Conservation (phyloP, 495 filamentous ascomycete species). For the Neurospora sp. region DNA sequence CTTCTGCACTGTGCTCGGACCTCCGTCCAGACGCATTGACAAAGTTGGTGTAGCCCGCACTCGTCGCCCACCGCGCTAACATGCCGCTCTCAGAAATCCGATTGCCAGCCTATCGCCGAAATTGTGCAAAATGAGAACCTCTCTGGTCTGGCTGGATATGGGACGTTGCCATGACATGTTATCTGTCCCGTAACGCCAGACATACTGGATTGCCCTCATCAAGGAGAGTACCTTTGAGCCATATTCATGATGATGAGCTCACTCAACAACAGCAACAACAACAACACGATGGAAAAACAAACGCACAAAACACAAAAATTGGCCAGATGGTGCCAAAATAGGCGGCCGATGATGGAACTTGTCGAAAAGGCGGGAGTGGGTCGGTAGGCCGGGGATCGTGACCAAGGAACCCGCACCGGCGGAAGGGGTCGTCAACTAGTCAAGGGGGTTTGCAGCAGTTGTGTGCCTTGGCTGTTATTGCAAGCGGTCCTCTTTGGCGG, state of each 20-base stretch:
- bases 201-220: background rate
- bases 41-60: background rate
- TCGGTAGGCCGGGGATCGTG: background rate
- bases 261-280: background rate
- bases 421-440: background rate
- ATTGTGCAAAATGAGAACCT: slow-evolving; percentile 1
- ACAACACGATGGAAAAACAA: background rate
- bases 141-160: background rate
- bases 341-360: background rate
- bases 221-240: background rate
- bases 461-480: background rate
- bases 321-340: background rate
- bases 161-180: background rate
- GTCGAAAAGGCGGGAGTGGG: background rate
- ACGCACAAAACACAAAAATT: background rate
- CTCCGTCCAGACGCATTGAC: background rate
- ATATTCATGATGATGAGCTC: background rate
- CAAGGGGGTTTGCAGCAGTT: background rate
- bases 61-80: background rate
- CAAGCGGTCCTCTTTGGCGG: background rate
- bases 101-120: background rate
- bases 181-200: background rate
- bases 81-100: background rate
- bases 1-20: background rate
- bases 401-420: background rate